Evolutionary conservation across 1,284 basidiomycete genomes (phyloP), one percentile per base, ranked within the genome.

Genomic region (Ceratobasidium sp.): DNA sequence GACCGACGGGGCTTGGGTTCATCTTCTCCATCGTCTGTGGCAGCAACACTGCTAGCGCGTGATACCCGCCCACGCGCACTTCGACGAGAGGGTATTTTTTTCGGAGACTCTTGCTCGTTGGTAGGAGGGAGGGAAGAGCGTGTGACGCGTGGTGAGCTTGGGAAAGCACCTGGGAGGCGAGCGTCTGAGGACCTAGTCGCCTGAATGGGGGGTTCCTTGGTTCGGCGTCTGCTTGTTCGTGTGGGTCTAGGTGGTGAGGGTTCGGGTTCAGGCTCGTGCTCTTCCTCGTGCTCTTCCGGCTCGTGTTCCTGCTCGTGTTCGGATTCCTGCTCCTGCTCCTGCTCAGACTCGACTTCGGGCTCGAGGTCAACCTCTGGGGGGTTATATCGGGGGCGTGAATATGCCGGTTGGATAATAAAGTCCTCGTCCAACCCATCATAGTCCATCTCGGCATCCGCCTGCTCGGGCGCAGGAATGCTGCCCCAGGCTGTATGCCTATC

Each of bases 401-500:
- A 43, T 22, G 70, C 70, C 17, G 70, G 70, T 34, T 73, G 70
- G 19, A 62, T 46, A 29, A 73, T 46, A 51, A 73, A 73, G 46
- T 73, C 70, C 34, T 73, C 70, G 34, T 73, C 70, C 15, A 73
- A n/a, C 13, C 70, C 70, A 29, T 73, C 70, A 32, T 73, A 73
- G 32, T 73, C 43, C 70, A 73, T 73, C 44, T 73, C 70, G 25
- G 44, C 52, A 19, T 73, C 70, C 13, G 43, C 43, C 6, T 32
- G 57, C 34, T 73, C 70, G n/a, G 70, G 70, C 1, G 59, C 57
- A 51, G 70, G 70, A 62, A 73, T 73, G 40, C 40, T 62, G 29
- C 57, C 22, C 70, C 56, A 73, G 19, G 17, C 40, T 19, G 25
- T 52, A 25, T 44, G 56, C 5, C 32, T 43, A 22, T 44, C 56